Conservation (phyloP, 2,329 filamentous ascomycete species). For the Xenoacremonium recifei region DNA sequence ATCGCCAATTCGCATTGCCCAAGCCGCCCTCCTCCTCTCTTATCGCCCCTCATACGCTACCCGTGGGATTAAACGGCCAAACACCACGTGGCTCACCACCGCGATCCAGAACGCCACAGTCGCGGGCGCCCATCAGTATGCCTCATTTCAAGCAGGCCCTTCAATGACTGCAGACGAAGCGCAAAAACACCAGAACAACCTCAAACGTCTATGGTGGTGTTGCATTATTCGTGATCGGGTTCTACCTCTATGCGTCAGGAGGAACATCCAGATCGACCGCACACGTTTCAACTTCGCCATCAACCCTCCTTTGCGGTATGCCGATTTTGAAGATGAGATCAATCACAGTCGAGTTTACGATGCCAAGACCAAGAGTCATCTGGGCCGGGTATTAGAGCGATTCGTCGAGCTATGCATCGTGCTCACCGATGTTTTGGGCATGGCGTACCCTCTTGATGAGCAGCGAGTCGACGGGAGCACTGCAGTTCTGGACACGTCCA, state of each 20-base stretch:
- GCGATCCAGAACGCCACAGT: conserved; percentile 3
- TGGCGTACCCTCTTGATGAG: neutral
- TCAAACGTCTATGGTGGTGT: conserved; percentile 10
- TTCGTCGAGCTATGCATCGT: neutral
- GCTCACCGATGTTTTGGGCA: neutral
- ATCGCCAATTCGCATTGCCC: conserved; percentile 38
- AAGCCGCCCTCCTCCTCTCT: conserved; percentile 41
- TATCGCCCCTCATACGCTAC: conserved; percentile 10
- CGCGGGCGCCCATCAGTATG: neutral
- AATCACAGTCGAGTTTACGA: neutral
- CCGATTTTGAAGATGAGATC: neutral
- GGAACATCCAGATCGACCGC: neutral
- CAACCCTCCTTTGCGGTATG: neutral
- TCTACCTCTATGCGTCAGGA: conserved; percentile 3
- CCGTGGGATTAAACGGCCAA: neutral
- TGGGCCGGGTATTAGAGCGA: neutral
- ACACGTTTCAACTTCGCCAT: neutral
- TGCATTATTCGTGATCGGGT: conserved; percentile 9
- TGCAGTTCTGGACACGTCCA: neutral
- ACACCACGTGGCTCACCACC: conserved; percentile 3
- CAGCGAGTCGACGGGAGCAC: neutral
- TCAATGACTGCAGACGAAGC: neutral
- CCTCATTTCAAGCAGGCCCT: conserved; percentile 5
- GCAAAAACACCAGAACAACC: conserved; percentile 2
- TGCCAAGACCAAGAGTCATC: neutral